Base-by-base conservation (phyloP, 352 stramenopile species). In the Phytophthora rubi region DNA sequence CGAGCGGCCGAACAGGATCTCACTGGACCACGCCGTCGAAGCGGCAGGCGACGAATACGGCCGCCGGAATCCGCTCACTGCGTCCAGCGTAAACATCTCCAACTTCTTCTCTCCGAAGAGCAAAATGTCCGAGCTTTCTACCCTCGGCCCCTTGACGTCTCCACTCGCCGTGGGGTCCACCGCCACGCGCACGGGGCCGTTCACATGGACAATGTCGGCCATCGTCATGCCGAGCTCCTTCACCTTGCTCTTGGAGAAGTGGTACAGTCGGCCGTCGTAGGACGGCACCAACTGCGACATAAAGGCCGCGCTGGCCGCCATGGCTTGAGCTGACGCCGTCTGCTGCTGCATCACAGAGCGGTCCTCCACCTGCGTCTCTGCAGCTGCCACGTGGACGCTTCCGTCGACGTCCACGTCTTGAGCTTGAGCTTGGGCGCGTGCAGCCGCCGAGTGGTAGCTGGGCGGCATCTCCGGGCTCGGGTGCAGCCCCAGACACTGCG, bases 211-310 rank as follows among this genome's bases (percentile, higher is more conserved):
- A 35, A 95, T 84, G 61, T 94, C 85, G 23, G 82, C 75, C 80
- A 93, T 92, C 7, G 82, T 89, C 76, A 93, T 90, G 51, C 81
- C 81, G 13, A 95, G 77, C 54, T 94, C 80, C 37, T 86, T 88
- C 35, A 92, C 76, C 30, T 80, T 79, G 18, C 62, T 70, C 59
- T 86, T 86, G 16, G 79, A 80, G 37, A 94, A 81, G 53, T 93
- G 85, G 60, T 91, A 95, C 59, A 95, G 74, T 6, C 86, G 76
- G 6, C 88, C 88, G 52, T 93, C 86, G 64, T 89, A 91, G 12
- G 83, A 91, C n/a, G 86, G 86, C 39, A 94, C 79, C 21, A 94
- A 67, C 47, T 89, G 76, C 37, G 74, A 77, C 57, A 93, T 83
- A 65, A 81, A 79, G 18, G 75, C 73, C 15, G 62, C 42, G 21